Percentiles rank a stretch among this genome's conserved stretches.
These are phyloP conservation scores for Saussurea involucrata DNA, from an alignment of 129 eudicot genomes.

Conservation along the genomic window DNA sequence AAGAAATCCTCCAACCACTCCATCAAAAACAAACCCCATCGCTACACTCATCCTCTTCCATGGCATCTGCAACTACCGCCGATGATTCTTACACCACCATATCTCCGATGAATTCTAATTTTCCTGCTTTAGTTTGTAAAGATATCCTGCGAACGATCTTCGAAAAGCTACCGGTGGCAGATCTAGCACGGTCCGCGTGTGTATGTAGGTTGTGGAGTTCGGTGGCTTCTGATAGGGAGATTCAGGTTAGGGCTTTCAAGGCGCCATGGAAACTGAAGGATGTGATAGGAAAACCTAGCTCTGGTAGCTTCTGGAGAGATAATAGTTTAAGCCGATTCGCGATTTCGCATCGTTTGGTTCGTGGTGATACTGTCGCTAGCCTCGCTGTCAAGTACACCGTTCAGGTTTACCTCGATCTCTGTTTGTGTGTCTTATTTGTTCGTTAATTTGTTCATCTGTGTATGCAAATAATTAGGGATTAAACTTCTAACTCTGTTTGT, in stretches of 20 bases:
- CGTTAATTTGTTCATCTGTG: not conserved
- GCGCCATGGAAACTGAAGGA: slow-evolving; percentile 71
- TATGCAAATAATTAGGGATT: not conserved
- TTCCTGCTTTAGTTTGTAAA: slow-evolving; percentile 52
- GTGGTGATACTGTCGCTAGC: slow-evolving; percentile 70
- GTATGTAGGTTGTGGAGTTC: slow-evolving; percentile 66
- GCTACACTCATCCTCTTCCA: slow-evolving; percentile 20
- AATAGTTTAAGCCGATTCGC: slow-evolving; percentile 57
- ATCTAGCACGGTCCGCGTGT: slow-evolving; percentile 81
- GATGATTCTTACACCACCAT: slow-evolving; percentile 20
- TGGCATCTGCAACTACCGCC: not conserved
- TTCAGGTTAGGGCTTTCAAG: slow-evolving; percentile 58
- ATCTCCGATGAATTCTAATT: slow-evolving; percentile 80
- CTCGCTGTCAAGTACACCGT: slow-evolving; percentile 92
- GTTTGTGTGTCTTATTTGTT: not conserved
- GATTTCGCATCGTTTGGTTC: slow-evolving; percentile 60
- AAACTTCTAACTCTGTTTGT: not conserved
- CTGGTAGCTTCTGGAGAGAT: slow-evolving; percentile 87
- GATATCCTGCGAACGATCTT: slow-evolving; percentile 68
- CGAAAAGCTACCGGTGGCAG: slow-evolving; percentile 58
- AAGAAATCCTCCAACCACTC: slow-evolving; percentile 47
- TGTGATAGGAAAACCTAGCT: slow-evolving; percentile 65
- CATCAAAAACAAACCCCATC: slow-evolving; percentile 21
- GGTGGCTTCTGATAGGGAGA: slow-evolving; percentile 73
- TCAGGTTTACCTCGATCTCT: slow-evolving; percentile 47